These are phyloP conservation scores for Erysimum pusillum DNA, from an alignment of 441 rosid species.

Conservation along the genomic window DNA sequence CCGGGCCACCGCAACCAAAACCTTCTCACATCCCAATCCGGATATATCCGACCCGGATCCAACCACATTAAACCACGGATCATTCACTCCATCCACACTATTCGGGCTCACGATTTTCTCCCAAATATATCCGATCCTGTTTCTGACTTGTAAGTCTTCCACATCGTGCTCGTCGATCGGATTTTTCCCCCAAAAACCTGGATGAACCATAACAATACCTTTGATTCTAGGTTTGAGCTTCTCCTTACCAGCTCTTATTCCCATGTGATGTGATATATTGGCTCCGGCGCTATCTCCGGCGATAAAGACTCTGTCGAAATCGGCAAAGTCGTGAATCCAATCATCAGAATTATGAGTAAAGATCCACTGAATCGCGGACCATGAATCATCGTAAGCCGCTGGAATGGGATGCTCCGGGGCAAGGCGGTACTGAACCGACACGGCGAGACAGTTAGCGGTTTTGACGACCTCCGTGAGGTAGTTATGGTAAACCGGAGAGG, in stretches of 20 bases:
- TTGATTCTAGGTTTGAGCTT: constrained; percentile 23
- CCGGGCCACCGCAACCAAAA: constrained; percentile 57
- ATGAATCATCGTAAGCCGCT: constrained; percentile 55
- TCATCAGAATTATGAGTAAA: constrained; percentile 46
- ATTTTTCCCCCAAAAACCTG: constrained; percentile 64
- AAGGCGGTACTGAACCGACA: constrained; percentile 61
- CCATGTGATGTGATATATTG: constrained; percentile 62
- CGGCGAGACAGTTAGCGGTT: constrained; percentile 54
- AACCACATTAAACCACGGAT: constrained; percentile 57
- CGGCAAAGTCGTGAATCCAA: constrained; percentile 62
- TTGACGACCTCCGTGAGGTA: constrained; percentile 47
- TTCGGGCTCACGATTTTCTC: constrained; percentile 45
- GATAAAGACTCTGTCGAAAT: constrained; percentile 52
- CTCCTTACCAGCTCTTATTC: constrained; percentile 45
- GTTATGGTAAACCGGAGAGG: constrained; percentile 51
- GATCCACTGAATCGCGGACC: constrained; percentile 61
- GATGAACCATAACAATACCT: constrained; percentile 52
- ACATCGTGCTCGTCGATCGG: constrained; percentile 54
- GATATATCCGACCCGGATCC: constrained; percentile 41
- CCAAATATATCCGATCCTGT: constrained; percentile 36
- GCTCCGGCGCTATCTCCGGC: constrained; percentile 73
- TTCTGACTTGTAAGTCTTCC: constrained; percentile 38
- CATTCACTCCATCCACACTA: constrained; percentile 50
- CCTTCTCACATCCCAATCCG: constrained; percentile 46
- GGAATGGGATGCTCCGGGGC: constrained; percentile 66